Conservation (phyloP, 2,329 filamentous ascomycete genomes). For the Arthroderma sp. region DNA sequence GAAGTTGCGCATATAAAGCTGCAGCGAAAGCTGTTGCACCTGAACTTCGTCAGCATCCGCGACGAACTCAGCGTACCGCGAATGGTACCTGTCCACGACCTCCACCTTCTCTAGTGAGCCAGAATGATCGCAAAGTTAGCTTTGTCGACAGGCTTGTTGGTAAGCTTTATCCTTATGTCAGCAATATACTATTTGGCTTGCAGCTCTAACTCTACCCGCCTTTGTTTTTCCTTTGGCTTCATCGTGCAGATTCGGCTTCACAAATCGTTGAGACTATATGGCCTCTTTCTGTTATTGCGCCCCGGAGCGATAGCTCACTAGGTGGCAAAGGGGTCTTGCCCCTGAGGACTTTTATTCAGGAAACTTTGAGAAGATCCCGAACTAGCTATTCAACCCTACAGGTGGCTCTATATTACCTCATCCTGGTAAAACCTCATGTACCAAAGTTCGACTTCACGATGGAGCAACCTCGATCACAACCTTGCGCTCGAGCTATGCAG, state of each 20-base stretch:
- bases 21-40: conserved; percentile 24
- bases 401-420: conserved; percentile 89
- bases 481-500: conserved; percentile 67
- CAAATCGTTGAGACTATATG: conserved; percentile 96
- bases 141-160: conserved; percentile 96
- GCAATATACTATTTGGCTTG: conserved; percentile 13
- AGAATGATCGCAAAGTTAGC: conserved; percentile 82
- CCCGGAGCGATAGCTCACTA: conserved; percentile 52
- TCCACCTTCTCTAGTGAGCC: conserved; percentile 66
- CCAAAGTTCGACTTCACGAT: conserved; percentile 72
- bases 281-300: conserved; percentile 74
- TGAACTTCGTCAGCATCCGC: conserved; percentile 38
- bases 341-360: conserved; percentile 90
- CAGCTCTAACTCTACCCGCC: conserved; percentile 15
- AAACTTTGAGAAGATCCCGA: conserved; percentile 84
- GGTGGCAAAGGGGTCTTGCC: conserved; percentile 69
- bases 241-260: conserved; percentile 71
- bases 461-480: conserved; percentile 64
- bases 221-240: conserved; percentile 7
- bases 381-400: conserved; percentile 97
- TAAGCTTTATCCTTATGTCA: conserved; percentile 47
- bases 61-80: conserved; percentile 40
- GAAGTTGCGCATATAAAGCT: conserved; percentile 18
- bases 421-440: conserved; percentile 83
- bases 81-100: conserved; percentile 43